Conservation (phyloP, 2,329 filamentous ascomycete species). For the Helotiales sp. region DNA sequence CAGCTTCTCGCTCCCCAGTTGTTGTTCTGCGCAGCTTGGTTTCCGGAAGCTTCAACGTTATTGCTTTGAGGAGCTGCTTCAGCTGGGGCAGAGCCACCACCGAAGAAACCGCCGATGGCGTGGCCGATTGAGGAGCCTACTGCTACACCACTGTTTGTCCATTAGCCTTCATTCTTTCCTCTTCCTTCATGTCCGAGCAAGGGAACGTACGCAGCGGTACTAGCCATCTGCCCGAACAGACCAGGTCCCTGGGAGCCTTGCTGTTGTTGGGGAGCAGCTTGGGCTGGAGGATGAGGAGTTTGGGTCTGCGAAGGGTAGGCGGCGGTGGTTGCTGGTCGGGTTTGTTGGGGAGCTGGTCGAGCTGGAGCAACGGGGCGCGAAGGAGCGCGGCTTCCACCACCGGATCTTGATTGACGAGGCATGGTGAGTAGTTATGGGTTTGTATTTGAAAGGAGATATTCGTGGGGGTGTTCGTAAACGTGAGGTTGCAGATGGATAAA, state of each 20-base stretch:
- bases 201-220: constrained; percentile 88
- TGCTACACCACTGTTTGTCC: constrained; percentile 77
- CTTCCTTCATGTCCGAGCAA: background rate
- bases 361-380: constrained; percentile 65
- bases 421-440: constrained; percentile 47
- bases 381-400: constrained; percentile 56
- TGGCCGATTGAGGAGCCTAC: constrained; percentile 95
- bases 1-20: constrained; percentile 67
- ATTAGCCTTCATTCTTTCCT: no score
- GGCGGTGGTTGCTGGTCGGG: constrained; percentile 69
- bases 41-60: constrained; percentile 51
- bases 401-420: constrained; percentile 76
- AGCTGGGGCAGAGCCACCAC: constrained; percentile 64
- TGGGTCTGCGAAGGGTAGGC: constrained; percentile 48
- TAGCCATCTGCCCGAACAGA: constrained; percentile 95
- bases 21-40: constrained; percentile 50
- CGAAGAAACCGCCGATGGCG: constrained; percentile 86
- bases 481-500: constrained; percentile 6
- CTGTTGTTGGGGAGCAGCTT: constrained; percentile 39
- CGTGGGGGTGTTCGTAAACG: background rate
- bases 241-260: constrained; percentile 66
- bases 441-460: background rate
- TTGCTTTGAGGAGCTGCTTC: constrained; percentile 45
- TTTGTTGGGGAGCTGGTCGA: constrained; percentile 59
- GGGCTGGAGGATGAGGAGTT: constrained; percentile 46